These are phyloP conservation scores for Diplotaxis tenuifolia DNA, from an alignment of 345 rosid genomes.

Conservation along the genomic window DNA sequence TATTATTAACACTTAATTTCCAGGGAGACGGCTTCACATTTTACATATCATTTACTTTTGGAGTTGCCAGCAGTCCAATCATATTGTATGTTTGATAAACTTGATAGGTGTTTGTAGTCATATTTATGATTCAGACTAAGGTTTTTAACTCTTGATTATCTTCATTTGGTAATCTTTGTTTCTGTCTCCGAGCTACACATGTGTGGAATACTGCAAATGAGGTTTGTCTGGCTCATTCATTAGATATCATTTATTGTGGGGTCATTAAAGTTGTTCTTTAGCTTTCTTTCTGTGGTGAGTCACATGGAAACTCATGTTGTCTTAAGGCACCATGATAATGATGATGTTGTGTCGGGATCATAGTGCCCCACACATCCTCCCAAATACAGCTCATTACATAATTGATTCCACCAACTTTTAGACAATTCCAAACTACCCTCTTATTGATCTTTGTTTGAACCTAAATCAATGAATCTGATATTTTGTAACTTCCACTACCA, in stretches of 20 bases:
- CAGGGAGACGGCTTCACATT: neutral
- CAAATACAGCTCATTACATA: conserved; percentile 33
- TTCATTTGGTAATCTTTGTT: neutral
- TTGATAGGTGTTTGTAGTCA: neutral
- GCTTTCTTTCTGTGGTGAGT: conserved; percentile 16
- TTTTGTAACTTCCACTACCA: neutral
- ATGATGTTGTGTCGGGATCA: conserved; percentile 22
- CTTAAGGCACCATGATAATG: conserved; percentile 17
- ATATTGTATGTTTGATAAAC: neutral
- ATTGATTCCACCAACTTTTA: conserved; percentile 23
- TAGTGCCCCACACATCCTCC: conserved; percentile 21
- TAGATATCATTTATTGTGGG: conserved; percentile 27
- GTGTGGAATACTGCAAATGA: conserved; percentile 3
- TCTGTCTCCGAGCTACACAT: neutral
- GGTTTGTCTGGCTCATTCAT: neutral
- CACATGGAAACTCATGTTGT: conserved; percentile 35
- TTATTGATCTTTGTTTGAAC: conserved; percentile 31
- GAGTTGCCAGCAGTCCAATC: neutral
- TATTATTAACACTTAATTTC: neutral
- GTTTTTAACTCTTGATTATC: neutral
- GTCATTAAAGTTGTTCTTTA: conserved; percentile 5
- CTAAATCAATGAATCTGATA: conserved; percentile 15
- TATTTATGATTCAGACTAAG: neutral
- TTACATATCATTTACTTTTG: neutral
- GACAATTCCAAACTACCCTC: conserved; percentile 17